Percentiles rank a stretch among this genome's conserved stretches.
Evolutionary conservation across 2,329 filamentous ascomycete species (phyloP).

Genomic region (Ophiostoma angusticollis): DNA sequence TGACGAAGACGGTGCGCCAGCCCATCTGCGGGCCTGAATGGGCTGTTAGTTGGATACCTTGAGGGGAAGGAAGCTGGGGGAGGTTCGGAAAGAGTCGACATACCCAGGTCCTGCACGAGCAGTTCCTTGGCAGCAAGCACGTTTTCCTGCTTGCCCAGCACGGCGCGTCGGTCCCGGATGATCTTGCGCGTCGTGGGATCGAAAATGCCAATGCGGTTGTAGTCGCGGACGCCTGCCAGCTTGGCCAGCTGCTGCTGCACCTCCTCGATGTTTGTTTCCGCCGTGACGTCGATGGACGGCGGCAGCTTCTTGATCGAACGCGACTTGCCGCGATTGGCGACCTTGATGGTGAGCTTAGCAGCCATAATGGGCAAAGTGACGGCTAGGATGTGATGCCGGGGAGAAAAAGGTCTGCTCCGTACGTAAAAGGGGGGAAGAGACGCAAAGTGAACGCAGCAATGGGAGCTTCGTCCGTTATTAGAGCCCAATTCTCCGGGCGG

Average conservation of each 20-base stretch:
- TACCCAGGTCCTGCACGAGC: slow-evolving; percentile 89
- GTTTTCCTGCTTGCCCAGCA: slow-evolving; percentile 34
- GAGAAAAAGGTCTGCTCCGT: not conserved
- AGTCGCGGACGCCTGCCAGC: slow-evolving; percentile 37
- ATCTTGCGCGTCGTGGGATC: slow-evolving; percentile 49
- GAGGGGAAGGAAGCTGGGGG: too few species aligned
- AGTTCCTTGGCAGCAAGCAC: slow-evolving; percentile 43
- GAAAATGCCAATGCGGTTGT: slow-evolving; percentile 50
- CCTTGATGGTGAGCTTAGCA: slow-evolving; percentile 24
- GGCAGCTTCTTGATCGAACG: slow-evolving; percentile 44
- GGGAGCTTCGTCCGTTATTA: too few species aligned
- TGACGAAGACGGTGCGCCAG: slow-evolving; percentile 87
- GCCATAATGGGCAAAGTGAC: slow-evolving; percentile 8
- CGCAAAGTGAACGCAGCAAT: too few species aligned
- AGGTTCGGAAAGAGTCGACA: too few species aligned
- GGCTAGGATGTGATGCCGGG: not conserved
- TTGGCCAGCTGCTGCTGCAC: slow-evolving; percentile 44
- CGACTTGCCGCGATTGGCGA: slow-evolving; percentile 33
- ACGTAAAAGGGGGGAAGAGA: not conserved
- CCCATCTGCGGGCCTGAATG: slow-evolving; percentile 66
- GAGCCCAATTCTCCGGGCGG: too few species aligned
- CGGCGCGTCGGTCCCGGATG: slow-evolving; percentile 47
- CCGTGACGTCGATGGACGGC: slow-evolving; percentile 32
- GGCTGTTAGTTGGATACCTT: not conserved
- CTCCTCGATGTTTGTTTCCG: slow-evolving; percentile 44